Evolutionary conservation across 73 alveolate genomes (phyloP).

Genomic region (Effrenium voratum): DNA sequence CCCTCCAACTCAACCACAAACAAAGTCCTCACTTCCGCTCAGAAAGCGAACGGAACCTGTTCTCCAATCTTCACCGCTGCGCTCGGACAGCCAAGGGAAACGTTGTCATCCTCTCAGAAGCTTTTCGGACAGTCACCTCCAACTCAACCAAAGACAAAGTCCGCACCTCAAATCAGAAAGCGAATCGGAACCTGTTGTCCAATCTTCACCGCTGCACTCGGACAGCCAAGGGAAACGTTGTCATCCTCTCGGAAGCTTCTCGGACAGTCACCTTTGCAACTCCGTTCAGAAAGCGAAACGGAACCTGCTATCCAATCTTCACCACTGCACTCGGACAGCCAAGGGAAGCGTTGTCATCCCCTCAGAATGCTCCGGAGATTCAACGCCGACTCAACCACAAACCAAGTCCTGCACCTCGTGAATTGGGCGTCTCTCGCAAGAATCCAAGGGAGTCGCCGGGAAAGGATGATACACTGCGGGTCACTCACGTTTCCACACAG

Average conservation of each 20-base stretch:
- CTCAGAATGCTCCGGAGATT: not conserved
- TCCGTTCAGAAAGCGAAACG: not conserved
- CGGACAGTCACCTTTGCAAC: not conserved
- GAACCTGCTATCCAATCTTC: slow-evolving; percentile 15
- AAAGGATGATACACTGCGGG: not conserved
- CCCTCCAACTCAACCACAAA: no score
- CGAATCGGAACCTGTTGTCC: not conserved
- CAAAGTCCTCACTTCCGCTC: no score
- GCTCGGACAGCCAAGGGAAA: no score
- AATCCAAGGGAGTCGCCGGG: not conserved
- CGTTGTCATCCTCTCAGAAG: no score
- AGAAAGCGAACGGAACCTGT: no score
- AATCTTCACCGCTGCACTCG: not conserved
- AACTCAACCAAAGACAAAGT: not conserved
- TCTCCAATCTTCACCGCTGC: no score
- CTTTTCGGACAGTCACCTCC: no score
- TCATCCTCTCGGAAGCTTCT: not conserved
- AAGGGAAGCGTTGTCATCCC: slow-evolving; percentile 71
- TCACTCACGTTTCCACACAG: not conserved
- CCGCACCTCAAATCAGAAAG: not conserved
- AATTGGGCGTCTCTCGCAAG: not conserved
- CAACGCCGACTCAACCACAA: not conserved
- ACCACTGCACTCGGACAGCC: slow-evolving; percentile 54
- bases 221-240: not conserved
- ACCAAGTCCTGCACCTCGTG: not conserved